Evolutionary conservation across 148 eudicot species (phyloP), one percentile per base, ranked within the genome.

Genomic region (Euryodendron excelsum): DNA sequence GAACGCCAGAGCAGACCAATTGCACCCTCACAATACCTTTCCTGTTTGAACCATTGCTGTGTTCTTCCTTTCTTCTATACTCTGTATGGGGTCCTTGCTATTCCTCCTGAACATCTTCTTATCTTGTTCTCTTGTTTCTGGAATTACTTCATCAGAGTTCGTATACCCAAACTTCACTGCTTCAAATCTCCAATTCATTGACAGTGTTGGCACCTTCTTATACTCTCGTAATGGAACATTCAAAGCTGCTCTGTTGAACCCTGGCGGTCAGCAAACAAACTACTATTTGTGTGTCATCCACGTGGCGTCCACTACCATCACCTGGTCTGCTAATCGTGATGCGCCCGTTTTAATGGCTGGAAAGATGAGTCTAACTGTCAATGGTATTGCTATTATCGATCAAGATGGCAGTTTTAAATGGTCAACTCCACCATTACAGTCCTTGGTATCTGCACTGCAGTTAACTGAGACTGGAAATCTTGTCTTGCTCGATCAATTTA

Each of bases 291-390:
- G 91, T 69, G 81, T 93, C 68, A 82, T 91, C 81, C 98, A 93
- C 65, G 81, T 48, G 36, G 86, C 72, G 4, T 90, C 98, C 62
- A 78, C 84, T 78, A 78, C 85, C 37, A 69, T 91, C 82, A 76
- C 76, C 39, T 93, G 98, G 98, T 83, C 96, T 14, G 98, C 96
- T 14, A 94, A 94, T 47, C 90, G 90, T 0, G 85, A 92, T 65
- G 72, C 83, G 55, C 90, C 98, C 4, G 66, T 87, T 52, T 89
- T 94, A 2, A 82, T 31, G 27, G 82, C 88, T 0, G 98, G 91
- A 62, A 44, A 37, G 59, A 78, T 91, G 87, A 80, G 25, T 28
- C 84, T 94, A 15, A 82, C 90, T 48, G 8, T 47, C 20, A 62
- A 53, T 50, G 98, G 98, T 41, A 69, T 94, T 1, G 48, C 34